Evolutionary conservation across 208 protist species (phyloP).

Genomic region (Eutreptiella sp.): DNA sequence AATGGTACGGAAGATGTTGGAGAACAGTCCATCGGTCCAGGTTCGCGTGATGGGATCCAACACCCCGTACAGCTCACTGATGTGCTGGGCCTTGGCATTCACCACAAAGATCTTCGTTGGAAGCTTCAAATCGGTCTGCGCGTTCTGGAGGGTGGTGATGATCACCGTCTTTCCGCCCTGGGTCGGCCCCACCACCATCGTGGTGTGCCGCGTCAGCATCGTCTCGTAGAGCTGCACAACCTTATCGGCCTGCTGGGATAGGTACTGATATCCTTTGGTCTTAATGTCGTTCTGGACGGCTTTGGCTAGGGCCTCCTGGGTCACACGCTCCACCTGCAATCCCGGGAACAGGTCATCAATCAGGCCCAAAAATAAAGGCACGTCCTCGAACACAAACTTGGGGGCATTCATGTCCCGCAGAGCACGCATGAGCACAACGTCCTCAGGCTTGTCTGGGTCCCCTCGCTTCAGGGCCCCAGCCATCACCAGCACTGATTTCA

Average conservation of each 20-base stretch:
- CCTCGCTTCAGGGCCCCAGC: conserved; percentile 95
- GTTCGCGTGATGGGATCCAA: conserved; percentile 96
- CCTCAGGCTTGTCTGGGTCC: conserved; percentile 82
- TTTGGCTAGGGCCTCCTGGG: conserved; percentile 85
- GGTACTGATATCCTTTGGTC: conserved; percentile 63
- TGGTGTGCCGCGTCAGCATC: conserved; percentile 95
- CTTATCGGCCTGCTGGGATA: conserved; percentile 92
- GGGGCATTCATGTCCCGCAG: conserved; percentile 98
- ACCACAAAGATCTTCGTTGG: conserved; percentile 87
- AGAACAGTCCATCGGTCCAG: conserved; percentile 98
- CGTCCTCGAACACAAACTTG: conserved; percentile 99
- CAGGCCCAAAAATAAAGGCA: conserved; percentile 95
- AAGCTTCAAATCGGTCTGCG: conserved; percentile 82
- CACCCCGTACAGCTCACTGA: conserved; percentile 94
- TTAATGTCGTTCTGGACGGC: conserved; percentile 77
- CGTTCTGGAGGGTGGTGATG: conserved; percentile 83
- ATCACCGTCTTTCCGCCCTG: conserved; percentile 96
- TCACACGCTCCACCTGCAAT: conserved; percentile 84
- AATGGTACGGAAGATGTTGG: conserved; percentile 95
- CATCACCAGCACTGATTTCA: conserved; percentile 98
- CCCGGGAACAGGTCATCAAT: conserved; percentile 96
- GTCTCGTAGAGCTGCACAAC: conserved; percentile 98
- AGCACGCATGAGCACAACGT: conserved; percentile 97
- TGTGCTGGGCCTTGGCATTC: conserved; percentile 96
- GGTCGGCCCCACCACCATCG: conserved; percentile 96